These are phyloP conservation scores for Penicillium paxilli DNA, from an alignment of 495 filamentous ascomycete species.

Conservation along the genomic window DNA sequence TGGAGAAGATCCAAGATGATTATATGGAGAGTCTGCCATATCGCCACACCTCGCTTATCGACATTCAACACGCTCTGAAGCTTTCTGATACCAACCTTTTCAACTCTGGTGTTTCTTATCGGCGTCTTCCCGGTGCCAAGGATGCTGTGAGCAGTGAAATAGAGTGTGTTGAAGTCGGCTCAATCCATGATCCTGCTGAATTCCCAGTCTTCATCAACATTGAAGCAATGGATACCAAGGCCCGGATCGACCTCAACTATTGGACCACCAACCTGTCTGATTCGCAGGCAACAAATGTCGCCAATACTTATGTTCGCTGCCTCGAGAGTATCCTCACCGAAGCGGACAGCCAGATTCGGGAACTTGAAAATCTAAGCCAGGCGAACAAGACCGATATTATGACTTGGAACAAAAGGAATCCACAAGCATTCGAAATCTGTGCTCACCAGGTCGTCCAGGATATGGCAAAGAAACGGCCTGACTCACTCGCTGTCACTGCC, in stretches of 20 bases:
- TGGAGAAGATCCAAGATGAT: slow-evolving; percentile 48
- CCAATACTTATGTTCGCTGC: slow-evolving; percentile 46
- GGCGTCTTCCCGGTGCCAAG: slow-evolving; percentile 33
- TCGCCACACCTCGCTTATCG: slow-evolving; percentile 50
- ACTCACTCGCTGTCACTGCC: slow-evolving; percentile 39
- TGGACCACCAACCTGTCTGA: slow-evolving; percentile 54
- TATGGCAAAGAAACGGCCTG: slow-evolving; percentile 34
- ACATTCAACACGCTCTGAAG: slow-evolving; percentile 52
- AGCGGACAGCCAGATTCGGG: slow-evolving; percentile 28
- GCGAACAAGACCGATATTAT: slow-evolving; percentile 37
- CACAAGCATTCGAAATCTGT: slow-evolving; percentile 35
- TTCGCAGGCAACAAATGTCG: slow-evolving; percentile 51
- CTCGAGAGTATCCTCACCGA: slow-evolving; percentile 43
- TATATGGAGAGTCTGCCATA: slow-evolving; percentile 50
- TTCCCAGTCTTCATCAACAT: slow-evolving; percentile 56
- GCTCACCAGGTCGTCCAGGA: slow-evolving; percentile 45
- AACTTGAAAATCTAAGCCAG: slow-evolving; percentile 40
- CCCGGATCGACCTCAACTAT: slow-evolving; percentile 54
- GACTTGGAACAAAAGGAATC: slow-evolving; percentile 45
- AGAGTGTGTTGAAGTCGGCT: slow-evolving; percentile 36
- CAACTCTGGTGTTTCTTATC: slow-evolving; percentile 49
- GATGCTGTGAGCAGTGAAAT: slow-evolving; percentile 28
- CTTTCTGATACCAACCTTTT: slow-evolving; percentile 36
- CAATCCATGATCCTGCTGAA: slow-evolving; percentile 58
- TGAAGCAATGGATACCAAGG: slow-evolving; percentile 46